Evolutionary conservation across 2,329 filamentous ascomycete species (phyloP), one percentile per base, ranked within the genome.

Genomic region (Fusarium luffae): DNA sequence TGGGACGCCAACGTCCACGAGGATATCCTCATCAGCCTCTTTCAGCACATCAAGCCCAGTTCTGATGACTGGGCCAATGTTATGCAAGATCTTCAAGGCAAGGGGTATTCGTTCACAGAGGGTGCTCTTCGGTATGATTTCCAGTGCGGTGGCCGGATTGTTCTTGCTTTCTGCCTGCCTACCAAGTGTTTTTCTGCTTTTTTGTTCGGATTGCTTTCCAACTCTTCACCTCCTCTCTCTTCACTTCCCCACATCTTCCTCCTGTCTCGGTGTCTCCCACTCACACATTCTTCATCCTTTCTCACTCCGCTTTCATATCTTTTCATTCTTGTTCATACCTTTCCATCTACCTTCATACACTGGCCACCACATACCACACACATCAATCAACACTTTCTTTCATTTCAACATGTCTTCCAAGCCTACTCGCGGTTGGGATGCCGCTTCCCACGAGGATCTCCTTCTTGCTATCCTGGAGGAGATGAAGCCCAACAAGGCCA

Each of bases 1-100:
- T 86, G 84, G 84, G 79, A 79, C 28, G 72, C 78, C 7, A 75
- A 77, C 11, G 78, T 81, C 19, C 83, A 86, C 47, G 75, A 82
- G 61, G 82, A 83, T 42, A 80, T 86, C 43, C 77, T 86, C 37
- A 59, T 81, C 9, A 79, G 79, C 28, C 61, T 85, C 25, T 73
- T 82, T n/a, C 76, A 79, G 27, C 74, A 79, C 9, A 67, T 81
- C 56, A 79, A 77, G 40, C 77, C 81, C 4, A 74, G 66, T 4
- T 41, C 66, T 0, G 71, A 71, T 1, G 77, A 82, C 13, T 81
- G 78, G 70, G 44, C 71, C 23, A 75, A 78, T n/a, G 74, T 85
- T 9, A 77, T 83, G 71, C 72, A 72, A 1, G 73, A 82, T 7
- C 74, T 85, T 41, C 69, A 75, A 0, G 73, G 66, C 8, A 77